These are phyloP conservation scores for Pichia occidentalis DNA, from an alignment of 805 yeast species.

Conservation along the genomic window DNA sequence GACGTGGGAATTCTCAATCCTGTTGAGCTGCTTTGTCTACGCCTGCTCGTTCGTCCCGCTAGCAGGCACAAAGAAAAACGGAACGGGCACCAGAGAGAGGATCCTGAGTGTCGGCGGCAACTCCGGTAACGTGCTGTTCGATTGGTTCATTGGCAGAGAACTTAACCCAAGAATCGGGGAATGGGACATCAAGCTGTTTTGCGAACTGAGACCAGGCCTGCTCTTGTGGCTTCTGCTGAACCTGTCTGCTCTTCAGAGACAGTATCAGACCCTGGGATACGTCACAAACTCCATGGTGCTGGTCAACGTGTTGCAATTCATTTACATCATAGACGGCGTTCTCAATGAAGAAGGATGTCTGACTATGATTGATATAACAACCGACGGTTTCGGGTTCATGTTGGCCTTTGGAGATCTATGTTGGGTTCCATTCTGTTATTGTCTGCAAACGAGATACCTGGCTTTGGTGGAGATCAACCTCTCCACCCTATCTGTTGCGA, in stretches of 20 bases:
- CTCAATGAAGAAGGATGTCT: constrained; percentile 83
- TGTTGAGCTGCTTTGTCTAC: constrained; percentile 61
- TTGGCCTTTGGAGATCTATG: constrained; percentile 89
- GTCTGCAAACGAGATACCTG: constrained; percentile 78
- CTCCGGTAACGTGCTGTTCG: constrained; percentile 66
- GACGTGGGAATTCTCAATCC: constrained; percentile 55
- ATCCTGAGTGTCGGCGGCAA: constrained; percentile 85
- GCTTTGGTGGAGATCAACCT: constrained; percentile 55
- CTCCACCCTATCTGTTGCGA: constrained; percentile 34
- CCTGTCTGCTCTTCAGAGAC: constrained; percentile 74
- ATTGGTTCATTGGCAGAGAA: constrained; percentile 97
- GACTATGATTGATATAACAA: constrained; percentile 92
- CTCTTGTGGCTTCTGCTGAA: constrained; percentile 78
- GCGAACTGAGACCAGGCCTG: constrained; percentile 94
- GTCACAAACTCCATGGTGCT: constrained; percentile 68
- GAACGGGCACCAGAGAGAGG: constrained; percentile 51
- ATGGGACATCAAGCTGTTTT: constrained; percentile 84
- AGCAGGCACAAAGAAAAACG: constrained; percentile 35
- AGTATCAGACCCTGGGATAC: constrained; percentile 44
- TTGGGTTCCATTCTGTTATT: constrained; percentile 87
- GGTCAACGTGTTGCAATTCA: constrained; percentile 63
- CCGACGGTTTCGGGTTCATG: constrained; percentile 98
- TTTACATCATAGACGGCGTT: constrained; percentile 87
- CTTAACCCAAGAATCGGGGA: constrained; percentile 82
- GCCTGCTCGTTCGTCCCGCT: constrained; percentile 60